A percentile compares a stretch with the other conserved stretches of the same genome.
Evolutionary conservation across 2,329 filamentous ascomycete genomes (phyloP).

Genomic region (Diaporthe citri): DNA sequence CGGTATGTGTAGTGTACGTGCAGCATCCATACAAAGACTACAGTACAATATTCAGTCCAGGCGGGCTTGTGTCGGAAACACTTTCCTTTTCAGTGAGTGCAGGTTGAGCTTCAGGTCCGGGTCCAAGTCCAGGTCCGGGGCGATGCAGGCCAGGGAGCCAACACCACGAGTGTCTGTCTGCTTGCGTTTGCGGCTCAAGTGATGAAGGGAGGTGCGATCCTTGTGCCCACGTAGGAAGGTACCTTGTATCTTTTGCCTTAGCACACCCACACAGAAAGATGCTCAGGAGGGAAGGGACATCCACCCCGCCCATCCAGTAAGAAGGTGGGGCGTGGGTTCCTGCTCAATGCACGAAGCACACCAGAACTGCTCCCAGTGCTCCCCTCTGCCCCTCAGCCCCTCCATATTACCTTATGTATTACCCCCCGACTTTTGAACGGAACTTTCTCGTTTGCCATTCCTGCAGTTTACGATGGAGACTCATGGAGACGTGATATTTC

Average conservation of each 20-base stretch:
- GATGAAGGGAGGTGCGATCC: slow-evolving; percentile 11
- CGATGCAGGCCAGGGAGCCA: slow-evolving; percentile 15
- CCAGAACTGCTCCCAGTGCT: not conserved
- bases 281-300: slow-evolving; percentile 3
- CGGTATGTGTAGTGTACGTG: too few species aligned
- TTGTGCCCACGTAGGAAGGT: slow-evolving; percentile 15
- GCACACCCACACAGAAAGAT: not conserved
- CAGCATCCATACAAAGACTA: not conserved
- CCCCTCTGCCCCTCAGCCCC: not conserved
- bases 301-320: not conserved
- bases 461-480: slow-evolving; percentile 12
- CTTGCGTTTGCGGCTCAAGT: slow-evolving; percentile 25
- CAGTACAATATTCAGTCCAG: not conserved
- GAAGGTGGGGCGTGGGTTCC: slow-evolving; percentile 2
- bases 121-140: not conserved
- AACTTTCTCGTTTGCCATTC: slow-evolving; percentile 1
- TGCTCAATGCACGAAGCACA: slow-evolving; percentile 25
- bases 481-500: slow-evolving; percentile 9
- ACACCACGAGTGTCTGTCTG: slow-evolving; percentile 1
- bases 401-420: slow-evolving; percentile 31
- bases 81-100: not conserved
- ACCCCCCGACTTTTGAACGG: not conserved
- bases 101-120: not conserved
- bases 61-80: not conserved
- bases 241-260: slow-evolving; percentile 3